phyloP scores from a whole-genome alignment of 148 eudicot species.

The Spergularia marina region DNA sequence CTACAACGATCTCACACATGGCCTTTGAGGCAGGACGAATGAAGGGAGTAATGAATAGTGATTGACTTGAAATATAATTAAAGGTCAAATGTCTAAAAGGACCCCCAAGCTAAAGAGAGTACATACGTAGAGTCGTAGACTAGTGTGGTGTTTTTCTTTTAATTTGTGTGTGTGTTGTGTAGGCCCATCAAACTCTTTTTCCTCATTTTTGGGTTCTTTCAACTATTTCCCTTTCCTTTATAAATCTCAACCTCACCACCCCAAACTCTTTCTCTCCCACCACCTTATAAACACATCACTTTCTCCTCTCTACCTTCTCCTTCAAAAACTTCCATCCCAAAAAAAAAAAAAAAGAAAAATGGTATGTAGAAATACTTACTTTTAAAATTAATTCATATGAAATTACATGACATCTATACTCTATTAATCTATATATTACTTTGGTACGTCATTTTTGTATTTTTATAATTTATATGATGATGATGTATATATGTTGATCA shows the following conservation, averaged over 20 bases:
- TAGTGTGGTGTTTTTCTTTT: too few species aligned
- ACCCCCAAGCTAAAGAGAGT: too few species aligned
- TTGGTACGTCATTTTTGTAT: neutral
- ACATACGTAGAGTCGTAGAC: too few species aligned
- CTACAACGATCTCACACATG: too few species aligned
- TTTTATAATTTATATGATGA: neutral
- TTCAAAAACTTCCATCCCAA: slow-evolving; percentile 13
- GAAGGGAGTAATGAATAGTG: too few species aligned
- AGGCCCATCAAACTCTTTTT: too few species aligned
- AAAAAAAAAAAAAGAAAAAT: neutral
- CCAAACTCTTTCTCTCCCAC: neutral
- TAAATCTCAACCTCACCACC: neutral
- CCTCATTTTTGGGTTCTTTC: neutral
- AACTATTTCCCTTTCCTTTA: neutral
- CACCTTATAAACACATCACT: neutral
- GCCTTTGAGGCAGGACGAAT: too few species aligned
- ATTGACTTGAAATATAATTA: too few species aligned
- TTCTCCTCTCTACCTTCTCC: neutral
- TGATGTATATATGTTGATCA: neutral
- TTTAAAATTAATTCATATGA: neutral
- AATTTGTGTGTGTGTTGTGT: too few species aligned
- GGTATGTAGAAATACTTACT: neutral
- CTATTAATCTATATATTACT: neutral
- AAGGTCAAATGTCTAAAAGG: too few species aligned
- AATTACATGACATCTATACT: neutral